phyloP scores from a whole-genome alignment of 1,284 basidiomycete species.

The Boletus chippewaensis region DNA sequence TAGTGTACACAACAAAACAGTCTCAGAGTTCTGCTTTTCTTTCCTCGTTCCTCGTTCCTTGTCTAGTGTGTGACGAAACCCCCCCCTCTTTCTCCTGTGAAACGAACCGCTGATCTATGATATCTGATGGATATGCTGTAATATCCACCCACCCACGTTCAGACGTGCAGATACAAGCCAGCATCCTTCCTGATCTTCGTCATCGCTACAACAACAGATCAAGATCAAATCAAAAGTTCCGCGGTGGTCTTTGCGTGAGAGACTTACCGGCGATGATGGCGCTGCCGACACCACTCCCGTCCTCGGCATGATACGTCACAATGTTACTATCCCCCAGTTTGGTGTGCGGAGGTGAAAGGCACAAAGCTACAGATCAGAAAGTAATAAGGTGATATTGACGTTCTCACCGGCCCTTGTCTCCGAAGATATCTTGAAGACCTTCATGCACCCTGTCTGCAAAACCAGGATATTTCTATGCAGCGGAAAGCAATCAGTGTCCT shows the following conservation, averaged over 20 bases:
- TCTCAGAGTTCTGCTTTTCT: slow-evolving; percentile 4
- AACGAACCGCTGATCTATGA: neutral
- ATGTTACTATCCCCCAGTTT: slow-evolving; percentile 53
- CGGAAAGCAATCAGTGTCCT: slow-evolving; percentile 7
- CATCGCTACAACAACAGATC: slow-evolving; percentile 41
- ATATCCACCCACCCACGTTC: slow-evolving; percentile 3
- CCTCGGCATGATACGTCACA: slow-evolving; percentile 86
- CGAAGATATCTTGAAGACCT: slow-evolving; percentile 87
- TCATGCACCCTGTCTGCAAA: slow-evolving; percentile 88
- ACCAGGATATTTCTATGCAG: slow-evolving; percentile 82
- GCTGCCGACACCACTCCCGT: slow-evolving; percentile 92
- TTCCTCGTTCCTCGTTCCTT: neutral
- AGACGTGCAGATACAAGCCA: slow-evolving; percentile 37
- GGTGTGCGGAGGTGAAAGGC: neutral
- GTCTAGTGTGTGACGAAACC: slow-evolving; percentile 10
- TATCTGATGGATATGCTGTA: neutral
- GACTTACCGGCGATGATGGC: slow-evolving; percentile 86
- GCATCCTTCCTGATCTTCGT: slow-evolving; percentile 52
- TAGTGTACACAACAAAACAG: slow-evolving; percentile 18
- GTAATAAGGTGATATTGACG: neutral
- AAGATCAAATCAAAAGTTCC: neutral
- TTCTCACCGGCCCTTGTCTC: slow-evolving; percentile 81
- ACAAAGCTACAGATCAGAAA: neutral
- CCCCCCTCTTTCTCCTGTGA: neutral
- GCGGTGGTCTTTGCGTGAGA: neutral